phyloP scores from a whole-genome alignment of 108 stramenopile species.

The Chaetoceros muelleri region DNA sequence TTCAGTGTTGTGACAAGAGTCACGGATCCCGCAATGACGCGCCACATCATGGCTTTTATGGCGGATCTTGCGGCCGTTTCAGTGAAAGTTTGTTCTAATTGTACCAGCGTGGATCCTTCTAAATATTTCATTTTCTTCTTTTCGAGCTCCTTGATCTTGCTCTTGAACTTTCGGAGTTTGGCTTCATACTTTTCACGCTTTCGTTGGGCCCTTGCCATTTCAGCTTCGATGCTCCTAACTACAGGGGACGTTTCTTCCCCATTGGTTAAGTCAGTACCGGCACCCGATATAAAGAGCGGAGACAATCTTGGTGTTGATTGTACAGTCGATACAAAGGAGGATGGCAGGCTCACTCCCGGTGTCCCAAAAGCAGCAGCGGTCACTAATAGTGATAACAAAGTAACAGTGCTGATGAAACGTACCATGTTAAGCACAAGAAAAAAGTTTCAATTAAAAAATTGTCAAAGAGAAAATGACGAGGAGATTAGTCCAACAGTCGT shows the following conservation, averaged over 20 bases:
- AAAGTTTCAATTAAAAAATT: too few relatives aligned
- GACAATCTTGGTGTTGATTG: too few relatives aligned
- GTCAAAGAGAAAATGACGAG: too few relatives aligned
- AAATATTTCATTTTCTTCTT: constrained; percentile 8
- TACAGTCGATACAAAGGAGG: too few relatives aligned
- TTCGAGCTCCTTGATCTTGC: neutral
- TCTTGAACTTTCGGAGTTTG: neutral
- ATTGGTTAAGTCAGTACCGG: neutral
- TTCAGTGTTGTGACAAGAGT: constrained; percentile 69
- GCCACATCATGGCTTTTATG: constrained; percentile 81
- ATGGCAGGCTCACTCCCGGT: too few relatives aligned
- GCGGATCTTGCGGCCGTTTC: constrained; percentile 67
- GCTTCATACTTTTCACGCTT: neutral
- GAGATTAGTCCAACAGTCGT: too few relatives aligned
- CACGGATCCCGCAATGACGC: constrained; percentile 74
- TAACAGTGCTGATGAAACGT: too few relatives aligned
- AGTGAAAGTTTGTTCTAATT: constrained; percentile 39
- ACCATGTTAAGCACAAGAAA: too few relatives aligned
- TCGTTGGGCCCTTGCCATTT: neutral
- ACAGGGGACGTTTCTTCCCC: neutral
- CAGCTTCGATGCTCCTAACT: neutral
- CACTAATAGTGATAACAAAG: too few relatives aligned
- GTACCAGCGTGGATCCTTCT: constrained; percentile 22
- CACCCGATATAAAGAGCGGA: neutral
- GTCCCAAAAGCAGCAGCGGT: too few relatives aligned